These are phyloP conservation scores for Picea sitchensis DNA, from an alignment of 75 land plant genomes.

Conservation along the genomic window DNA sequence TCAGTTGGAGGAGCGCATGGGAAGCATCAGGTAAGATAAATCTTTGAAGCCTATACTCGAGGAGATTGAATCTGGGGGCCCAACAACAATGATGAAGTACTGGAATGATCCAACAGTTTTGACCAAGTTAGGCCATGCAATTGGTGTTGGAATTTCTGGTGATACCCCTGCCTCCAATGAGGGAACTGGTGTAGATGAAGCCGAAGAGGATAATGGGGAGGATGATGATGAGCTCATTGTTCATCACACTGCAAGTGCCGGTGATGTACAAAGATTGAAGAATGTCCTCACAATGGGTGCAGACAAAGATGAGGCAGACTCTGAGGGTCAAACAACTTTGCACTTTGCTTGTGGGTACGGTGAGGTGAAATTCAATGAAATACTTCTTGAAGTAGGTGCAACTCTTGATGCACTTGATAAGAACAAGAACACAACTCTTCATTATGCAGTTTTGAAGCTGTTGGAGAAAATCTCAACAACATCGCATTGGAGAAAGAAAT, in stretches of 20 bases:
- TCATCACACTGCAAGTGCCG: slow-evolving; percentile 88
- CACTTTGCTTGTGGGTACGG: slow-evolving; percentile 95
- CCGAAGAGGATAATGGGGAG: slow-evolving; percentile 47
- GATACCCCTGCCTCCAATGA: slow-evolving; percentile 38
- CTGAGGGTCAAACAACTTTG: slow-evolving; percentile 88
- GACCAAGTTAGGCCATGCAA: slow-evolving; percentile 84
- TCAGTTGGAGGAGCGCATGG: slow-evolving; percentile 48
- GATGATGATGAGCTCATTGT: slow-evolving; percentile 79
- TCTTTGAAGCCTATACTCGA: slow-evolving; percentile 49
- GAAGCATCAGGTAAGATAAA: slow-evolving; percentile 44
- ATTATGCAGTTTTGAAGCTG: no score
- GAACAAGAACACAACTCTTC: no score
- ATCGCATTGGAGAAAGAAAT: no score
- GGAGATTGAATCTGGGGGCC: slow-evolving; percentile 57
- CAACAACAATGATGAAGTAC: slow-evolving; percentile 68
- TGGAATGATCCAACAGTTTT: slow-evolving; percentile 94
- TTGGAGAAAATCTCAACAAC: no score
- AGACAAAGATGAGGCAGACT: slow-evolving; percentile 79
- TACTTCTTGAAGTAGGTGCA: no score
- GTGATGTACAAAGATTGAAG: slow-evolving; percentile 72
- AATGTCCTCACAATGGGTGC: slow-evolving; percentile 65
- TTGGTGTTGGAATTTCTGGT: slow-evolving; percentile 65
- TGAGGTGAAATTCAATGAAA: slow-evolving; percentile 52
- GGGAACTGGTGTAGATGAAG: slow-evolving; percentile 36
- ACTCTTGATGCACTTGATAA: no score